Conservation (phyloP, 257 asterid species). For the Solanum ossicruentum region DNA sequence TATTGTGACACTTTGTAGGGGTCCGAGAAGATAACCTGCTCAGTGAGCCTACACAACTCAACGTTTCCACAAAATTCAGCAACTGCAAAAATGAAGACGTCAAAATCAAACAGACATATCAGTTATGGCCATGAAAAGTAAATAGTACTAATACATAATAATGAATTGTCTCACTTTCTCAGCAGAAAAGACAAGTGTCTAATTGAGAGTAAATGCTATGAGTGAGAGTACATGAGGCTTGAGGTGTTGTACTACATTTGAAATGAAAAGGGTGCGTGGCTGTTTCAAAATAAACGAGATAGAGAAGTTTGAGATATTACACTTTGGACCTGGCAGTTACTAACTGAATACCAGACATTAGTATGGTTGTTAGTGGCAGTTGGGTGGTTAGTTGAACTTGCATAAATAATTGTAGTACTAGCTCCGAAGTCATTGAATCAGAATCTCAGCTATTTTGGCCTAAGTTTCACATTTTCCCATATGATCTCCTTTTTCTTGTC, state of each 20-base stretch:
- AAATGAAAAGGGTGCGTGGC: neutral
- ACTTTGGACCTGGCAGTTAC: neutral
- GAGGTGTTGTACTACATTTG: neutral
- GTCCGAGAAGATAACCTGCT: constrained; percentile 89
- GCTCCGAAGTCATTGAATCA: neutral
- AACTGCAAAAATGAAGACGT: constrained; percentile 39
- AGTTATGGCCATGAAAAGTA: neutral
- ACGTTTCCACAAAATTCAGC: constrained; percentile 88
- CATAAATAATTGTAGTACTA: neutral
- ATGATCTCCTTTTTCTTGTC: neutral
- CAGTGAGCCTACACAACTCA: constrained; percentile 93
- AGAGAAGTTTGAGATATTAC: neutral
- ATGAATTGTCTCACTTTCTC: neutral
- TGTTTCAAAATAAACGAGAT: neutral
- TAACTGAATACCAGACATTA: neutral
- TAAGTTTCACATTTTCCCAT: neutral
- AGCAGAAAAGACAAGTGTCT: neutral
- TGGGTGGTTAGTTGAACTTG: neutral
- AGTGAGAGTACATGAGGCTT: neutral
- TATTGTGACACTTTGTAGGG: constrained; percentile 81
- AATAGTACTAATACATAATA: neutral
- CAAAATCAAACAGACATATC: neutral
- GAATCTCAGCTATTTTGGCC: neutral
- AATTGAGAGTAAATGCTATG: neutral
- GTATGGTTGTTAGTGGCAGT: neutral